Base-by-base conservation (phyloP, 176 grass and related monocot genomes). In the Bolboschoenus planiculmis region DNA sequence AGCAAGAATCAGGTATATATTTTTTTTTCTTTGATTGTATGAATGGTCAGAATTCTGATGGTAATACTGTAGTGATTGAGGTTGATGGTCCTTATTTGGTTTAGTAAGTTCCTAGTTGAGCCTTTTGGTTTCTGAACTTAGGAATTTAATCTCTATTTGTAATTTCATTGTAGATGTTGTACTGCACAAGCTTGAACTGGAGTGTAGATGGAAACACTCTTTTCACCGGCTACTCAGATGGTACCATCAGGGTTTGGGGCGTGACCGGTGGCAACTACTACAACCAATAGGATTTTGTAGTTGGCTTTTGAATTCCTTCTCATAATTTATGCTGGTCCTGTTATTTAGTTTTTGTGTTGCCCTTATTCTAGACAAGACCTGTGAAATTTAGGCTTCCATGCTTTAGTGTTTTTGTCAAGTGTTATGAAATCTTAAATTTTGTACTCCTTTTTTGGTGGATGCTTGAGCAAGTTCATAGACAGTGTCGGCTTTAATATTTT, bases 121-220 rank as follows among this genome's bases (percentile, higher is more conserved):
- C 18, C 21, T 66, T 48, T 80, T 65, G 10, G 39, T 16, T 0
- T 42, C 6, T 1, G 0, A 59, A 1, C 43, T 80, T 30, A 78
- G 30, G 7, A 9, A 46, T 61, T 26, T 83, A 50, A 79, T 11
- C 29, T 31, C 3, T 9, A 16, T 66, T 18, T 72, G 0, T 81
- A 79, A 21, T 36, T 89, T 30, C 14, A 26, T 5, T 73, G 43
- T 76, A 97, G 93, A 85, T 91, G 85, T 65, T 93, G 27, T 90
- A 97, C 85, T 97, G 93, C 77, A 97, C 93, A 27, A 47, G 91
- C 83, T 91, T 97, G 91, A 93, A 83, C 86, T 97, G 93, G 93
- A 97, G 89, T 50, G 85, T 89, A 23, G 93, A 97, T 71, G 93
- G 91, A 61, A 97, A 87, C 87, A 97, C 91, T 1, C 87, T 97